Conservation (phyloP, 1,284 basidiomycete species). For the Boletus semigastroideus region DNA sequence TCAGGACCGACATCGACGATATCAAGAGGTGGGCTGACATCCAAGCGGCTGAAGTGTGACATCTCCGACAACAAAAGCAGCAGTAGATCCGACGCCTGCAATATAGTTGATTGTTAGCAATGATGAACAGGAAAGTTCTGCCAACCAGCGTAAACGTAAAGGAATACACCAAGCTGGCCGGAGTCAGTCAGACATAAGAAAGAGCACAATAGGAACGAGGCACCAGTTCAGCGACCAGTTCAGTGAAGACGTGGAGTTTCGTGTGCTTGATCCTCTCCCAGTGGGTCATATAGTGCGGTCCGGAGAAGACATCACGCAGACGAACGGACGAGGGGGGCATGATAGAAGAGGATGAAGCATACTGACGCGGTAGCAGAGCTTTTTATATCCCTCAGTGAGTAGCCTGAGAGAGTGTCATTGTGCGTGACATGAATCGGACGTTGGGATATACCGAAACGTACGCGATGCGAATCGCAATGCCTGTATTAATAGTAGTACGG, state of each 20-base stretch:
- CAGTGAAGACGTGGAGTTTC: constrained; percentile 50
- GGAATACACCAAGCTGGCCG: constrained; percentile 43
- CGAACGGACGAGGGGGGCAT: constrained; percentile 34
- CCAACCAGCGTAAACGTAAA: constrained; percentile 56
- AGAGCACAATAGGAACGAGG: constrained; percentile 11
- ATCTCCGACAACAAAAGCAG: constrained; percentile 53
- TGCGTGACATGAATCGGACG: constrained; percentile 1
- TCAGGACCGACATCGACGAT: constrained; percentile 1
- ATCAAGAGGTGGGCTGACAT: constrained; percentile 40
- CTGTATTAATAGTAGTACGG: background rate
- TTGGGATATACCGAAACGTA: background rate
- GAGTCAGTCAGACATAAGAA: constrained; percentile 26
- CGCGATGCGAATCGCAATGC: constrained; percentile 2
- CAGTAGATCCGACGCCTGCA: constrained; percentile 59
- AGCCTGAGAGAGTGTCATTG: constrained; percentile 4
- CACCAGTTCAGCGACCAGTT: constrained; percentile 62
- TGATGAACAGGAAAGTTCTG: background rate
- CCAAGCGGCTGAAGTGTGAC: constrained; percentile 45
- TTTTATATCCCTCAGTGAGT: constrained; percentile 13
- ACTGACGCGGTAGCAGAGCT: background rate
- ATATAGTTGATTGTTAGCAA: background rate
- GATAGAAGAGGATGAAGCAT: background rate
- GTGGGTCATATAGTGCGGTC: constrained; percentile 38
- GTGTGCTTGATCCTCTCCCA: constrained; percentile 58
- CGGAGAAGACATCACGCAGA: constrained; percentile 42